Evolutionary conservation across 352 stramenopile species (phyloP), one percentile per base, ranked within the genome.

Genomic region (Globisporangium parvum): DNA sequence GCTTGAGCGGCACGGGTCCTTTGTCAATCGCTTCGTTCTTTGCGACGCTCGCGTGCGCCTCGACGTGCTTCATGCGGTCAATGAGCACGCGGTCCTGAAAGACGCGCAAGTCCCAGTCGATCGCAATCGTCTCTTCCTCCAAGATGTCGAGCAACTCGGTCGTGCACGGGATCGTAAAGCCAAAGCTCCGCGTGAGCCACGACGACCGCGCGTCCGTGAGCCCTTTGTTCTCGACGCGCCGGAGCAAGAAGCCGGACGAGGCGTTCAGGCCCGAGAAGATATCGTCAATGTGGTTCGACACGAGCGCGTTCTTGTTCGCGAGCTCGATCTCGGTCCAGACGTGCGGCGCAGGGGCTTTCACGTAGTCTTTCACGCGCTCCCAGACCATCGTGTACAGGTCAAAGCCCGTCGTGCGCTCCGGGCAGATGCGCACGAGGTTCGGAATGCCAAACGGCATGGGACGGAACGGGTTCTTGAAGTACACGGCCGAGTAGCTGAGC

Each of bases 391-490:
- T 71, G 66, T 96, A 94, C 40, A 96, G 50, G 4, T 93, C 72
- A 20, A 80, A 73, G 23, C 87, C 87, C 37, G 67, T 96, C 10
- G 83, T 93, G 40, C 78, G 69, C 47, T 93, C 79, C n/a, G 85
- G 85, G 17, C 83, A 93, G 15, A 95, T 69, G 3, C 85, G 81
- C n/a, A 91, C 67, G n/a, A 95, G 75, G 53, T 91, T 91, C 24
- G 85, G 84, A n/a, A 79, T 80, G 0, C 85, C 81, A 46, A 95
- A 95, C n/a, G 85, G 83, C 26, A 86, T 76, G 2, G 85, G 85
- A 0, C 83, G 78, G 68, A 95, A 95, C 15, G 85, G 85, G 53
- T 95, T 95, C 61, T 95, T 95, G 53, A 91, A 95, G 55, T 95
- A 95, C 51, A 93, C 69, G 6, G 83, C 80, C 33, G 83, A 93